Evolutionary conservation across 768 basidiomycete species (phyloP), one percentile per base, ranked within the genome.

Genomic region (Podaxis sp.): DNA sequence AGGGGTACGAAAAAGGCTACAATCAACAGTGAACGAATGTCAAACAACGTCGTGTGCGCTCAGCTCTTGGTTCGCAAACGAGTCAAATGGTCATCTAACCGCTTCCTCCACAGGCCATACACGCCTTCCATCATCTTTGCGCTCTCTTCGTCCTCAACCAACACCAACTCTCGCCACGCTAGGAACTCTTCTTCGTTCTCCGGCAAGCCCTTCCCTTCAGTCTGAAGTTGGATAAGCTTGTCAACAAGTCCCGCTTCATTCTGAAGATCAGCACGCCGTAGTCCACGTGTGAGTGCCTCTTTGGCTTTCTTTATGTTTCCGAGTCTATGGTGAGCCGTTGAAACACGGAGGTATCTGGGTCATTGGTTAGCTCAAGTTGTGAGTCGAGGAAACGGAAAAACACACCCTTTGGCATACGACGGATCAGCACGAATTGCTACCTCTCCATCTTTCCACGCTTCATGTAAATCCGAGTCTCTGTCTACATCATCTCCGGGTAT

Each of bases 221-320:
- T 69, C 49, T 67, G 69, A 28, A 69, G 58, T 12, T 56, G 44
- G 13, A 69, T 68, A 5, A 69, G 54, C 26, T 54, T 63, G 33
- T 69, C 66, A 20, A 67, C 67, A 11, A 69, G 53, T 13, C 60
- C 62, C 6, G 51, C 13, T 2, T 68, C 59, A 33, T 64, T 65
- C 52, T 66, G 38, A 1, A 69, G 53, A 13, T 67, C 58, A 7
- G 53, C 44, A 20, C 65, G 63, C 2, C 63, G 63, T 4, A 69
- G 58, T 2, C 59, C 69, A n/a, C 55, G 36, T 6, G 60, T 63
- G 11, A 69, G 22, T 5, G 66, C 57, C n/a, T 66, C 66, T 49
- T 66, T 61, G 2, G 67, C 67, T 40, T 64, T 56, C 17, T 55
- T 48, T 20, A 56, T 17, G 12, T 66, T 54, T 8, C 66, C 60